Base-by-base conservation (phyloP, 2,329 filamentous ascomycete genomes). In the Coleophoma crateriformis region DNA sequence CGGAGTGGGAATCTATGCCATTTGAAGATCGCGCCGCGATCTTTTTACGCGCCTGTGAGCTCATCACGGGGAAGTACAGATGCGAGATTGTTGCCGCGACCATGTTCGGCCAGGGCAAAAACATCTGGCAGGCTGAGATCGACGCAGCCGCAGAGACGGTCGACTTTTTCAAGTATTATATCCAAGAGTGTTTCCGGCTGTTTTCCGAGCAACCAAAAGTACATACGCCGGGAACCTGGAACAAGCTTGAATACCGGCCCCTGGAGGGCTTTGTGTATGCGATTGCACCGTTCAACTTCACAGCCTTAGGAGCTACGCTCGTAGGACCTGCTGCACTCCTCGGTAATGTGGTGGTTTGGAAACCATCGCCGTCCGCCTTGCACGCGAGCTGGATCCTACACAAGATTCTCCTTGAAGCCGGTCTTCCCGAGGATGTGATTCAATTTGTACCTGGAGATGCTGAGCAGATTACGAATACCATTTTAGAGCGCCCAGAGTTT, bases 201-300 rank as follows among this genome's bases (percentile, higher is more conserved):
- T 27, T 27, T 27, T 3, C 27, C 5, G 27, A 27, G 8, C 27
- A 27, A 4, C 27, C 27, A 27, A 27, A 27, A 4, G 27, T 27
- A 27, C 27, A 27, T 4, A 27, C 27, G 27, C 27, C 27, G 8
- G 27, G 27, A 7, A 27, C 27, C 34, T 27, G 27, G 27, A 27
- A 27, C 22, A 19, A 27, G n/a, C 22, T 90, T 52, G 90, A 96
- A 71, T 83, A 95, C 75, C 80, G 90, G 37, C 84, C 91, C 19
- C 81, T 96, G 2, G 90, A 96, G 69, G 90, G 90, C 19, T 96
- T 96, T 68, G 89, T 96, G 55, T 96, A 95, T 66, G 90, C 90
- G 39, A 83, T 96, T 60, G 88, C 84, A 54, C 90, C 90, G 41
- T 96, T 96, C 79, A 96, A 96, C 76, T 96, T 96, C 72, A 96